Percentiles rank a stretch among this genome's conserved stretches.
phyloP scores from a whole-genome alignment of 805 yeast species.

The Wickerhamomyces chaumierensis region DNA sequence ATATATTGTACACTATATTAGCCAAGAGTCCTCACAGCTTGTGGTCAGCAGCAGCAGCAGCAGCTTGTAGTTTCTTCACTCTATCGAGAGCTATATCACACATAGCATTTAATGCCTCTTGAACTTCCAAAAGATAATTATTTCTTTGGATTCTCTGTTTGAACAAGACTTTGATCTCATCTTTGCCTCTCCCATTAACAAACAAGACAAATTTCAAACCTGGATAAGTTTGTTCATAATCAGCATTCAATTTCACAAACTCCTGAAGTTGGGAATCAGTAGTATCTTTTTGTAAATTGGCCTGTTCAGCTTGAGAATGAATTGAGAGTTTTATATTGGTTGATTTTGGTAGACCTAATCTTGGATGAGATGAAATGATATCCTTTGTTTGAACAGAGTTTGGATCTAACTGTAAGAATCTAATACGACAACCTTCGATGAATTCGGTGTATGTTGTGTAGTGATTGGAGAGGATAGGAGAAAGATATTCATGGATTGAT shows the following conservation, averaged over 20 bases:
- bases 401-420: slow-evolving; percentile 10
- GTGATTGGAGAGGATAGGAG: slow-evolving; percentile 2
- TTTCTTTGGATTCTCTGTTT: slow-evolving; percentile 40
- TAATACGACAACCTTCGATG: slow-evolving; percentile 8
- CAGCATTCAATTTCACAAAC: slow-evolving; percentile 41
- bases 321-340: slow-evolving; percentile 31
- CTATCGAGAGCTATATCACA: slow-evolving; percentile 85
- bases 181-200: slow-evolving; percentile 72
- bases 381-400: slow-evolving; percentile 14
- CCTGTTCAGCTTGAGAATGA: slow-evolving; percentile 67
- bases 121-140: slow-evolving; percentile 44
- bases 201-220: slow-evolving; percentile 80
- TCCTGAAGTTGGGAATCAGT: slow-evolving; percentile 35
- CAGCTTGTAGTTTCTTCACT: slow-evolving; percentile 32
- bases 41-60: no score
- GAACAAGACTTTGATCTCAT: slow-evolving; percentile 56
- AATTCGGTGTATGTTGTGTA: slow-evolving; percentile 8
- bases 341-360: slow-evolving; percentile 65
- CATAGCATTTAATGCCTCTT: slow-evolving; percentile 75
- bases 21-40: no score
- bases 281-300: slow-evolving; percentile 29
- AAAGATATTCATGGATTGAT: slow-evolving; percentile 12
- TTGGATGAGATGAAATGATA: slow-evolving; percentile 86
- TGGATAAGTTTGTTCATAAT: slow-evolving; percentile 53
- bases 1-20: no score